phyloP scores from a whole-genome alignment of 441 rosid genomes.

The Adansonia rubrostipa region DNA sequence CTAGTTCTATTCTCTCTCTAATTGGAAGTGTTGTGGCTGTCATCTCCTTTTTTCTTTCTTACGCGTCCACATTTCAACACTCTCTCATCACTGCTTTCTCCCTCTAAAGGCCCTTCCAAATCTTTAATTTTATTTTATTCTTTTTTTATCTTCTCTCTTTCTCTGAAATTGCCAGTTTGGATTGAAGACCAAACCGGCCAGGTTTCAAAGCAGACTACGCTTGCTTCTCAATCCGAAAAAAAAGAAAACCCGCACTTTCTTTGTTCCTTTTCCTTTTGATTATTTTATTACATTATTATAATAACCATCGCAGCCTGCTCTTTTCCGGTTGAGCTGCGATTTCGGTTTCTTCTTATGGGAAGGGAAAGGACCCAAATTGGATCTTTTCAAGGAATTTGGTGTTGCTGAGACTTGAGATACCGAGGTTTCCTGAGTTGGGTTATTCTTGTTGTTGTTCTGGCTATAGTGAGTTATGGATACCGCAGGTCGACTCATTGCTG shows the following conservation, averaged over 20 bases:
- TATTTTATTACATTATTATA: neutral
- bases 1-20: constrained; percentile 17
- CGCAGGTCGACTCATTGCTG: constrained; percentile 87
- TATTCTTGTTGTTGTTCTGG: constrained; percentile 14
- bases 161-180: constrained; percentile 21
- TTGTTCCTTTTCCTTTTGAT: neutral
- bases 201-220: constrained; percentile 38
- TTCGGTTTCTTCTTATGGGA: constrained; percentile 30
- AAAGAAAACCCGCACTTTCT: neutral
- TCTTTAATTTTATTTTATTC: neutral
- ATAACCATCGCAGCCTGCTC: neutral
- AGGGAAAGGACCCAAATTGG: constrained; percentile 32
- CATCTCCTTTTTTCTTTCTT: constrained; percentile 30
- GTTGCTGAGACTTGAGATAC: constrained; percentile 28
- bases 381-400: constrained; percentile 39
- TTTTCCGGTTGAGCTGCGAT: constrained; percentile 21
- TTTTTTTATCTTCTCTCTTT: neutral
- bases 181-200: constrained; percentile 42
- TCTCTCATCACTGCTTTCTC: constrained; percentile 8
- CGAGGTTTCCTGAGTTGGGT: constrained; percentile 32
- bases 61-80: constrained; percentile 31
- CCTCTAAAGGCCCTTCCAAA: constrained; percentile 29
- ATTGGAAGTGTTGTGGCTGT: constrained; percentile 29
- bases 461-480: constrained; percentile 62
- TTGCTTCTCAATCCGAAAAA: constrained; percentile 33